These are phyloP conservation scores for Ceratobasidium sp. DNA, from an alignment of 1,284 basidiomycete genomes.

Conservation along the genomic window DNA sequence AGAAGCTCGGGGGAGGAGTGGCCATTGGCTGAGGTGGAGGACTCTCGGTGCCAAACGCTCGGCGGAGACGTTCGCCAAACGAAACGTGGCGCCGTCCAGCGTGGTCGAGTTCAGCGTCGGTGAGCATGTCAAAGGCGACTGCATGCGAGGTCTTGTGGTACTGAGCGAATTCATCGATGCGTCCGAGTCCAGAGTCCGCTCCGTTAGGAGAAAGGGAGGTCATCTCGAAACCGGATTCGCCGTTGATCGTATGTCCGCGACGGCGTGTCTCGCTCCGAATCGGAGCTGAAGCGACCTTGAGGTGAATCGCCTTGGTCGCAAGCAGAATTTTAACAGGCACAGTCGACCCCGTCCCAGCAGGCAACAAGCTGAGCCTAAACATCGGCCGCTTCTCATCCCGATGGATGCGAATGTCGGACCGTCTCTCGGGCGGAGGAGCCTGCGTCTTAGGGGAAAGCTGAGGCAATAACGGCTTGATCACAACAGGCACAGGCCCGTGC, in stretches of 20 bases:
- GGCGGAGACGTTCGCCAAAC: slow-evolving; percentile 44
- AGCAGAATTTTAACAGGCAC: slow-evolving; percentile 42
- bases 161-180: slow-evolving; percentile 20
- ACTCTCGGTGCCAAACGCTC: slow-evolving; percentile 43
- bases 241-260: slow-evolving; percentile 34
- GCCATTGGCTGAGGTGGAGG: slow-evolving; percentile 18
- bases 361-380: slow-evolving; percentile 14
- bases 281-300: slow-evolving; percentile 40
- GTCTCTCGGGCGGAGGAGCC: slow-evolving; percentile 34
- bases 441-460: slow-evolving; percentile 37
- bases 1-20: slow-evolving; percentile 40
- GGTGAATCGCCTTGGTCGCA: slow-evolving; percentile 45
- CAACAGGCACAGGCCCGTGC: slow-evolving; percentile 6
- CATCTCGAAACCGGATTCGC: slow-evolving; percentile 26
- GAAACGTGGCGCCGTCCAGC: slow-evolving; percentile 41
- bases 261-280: slow-evolving; percentile 29
- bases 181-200: slow-evolving; percentile 20
- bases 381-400: slow-evolving; percentile 45
- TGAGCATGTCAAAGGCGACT: slow-evolving; percentile 44
- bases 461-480: slow-evolving; percentile 35
- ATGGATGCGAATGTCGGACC: slow-evolving; percentile 45
- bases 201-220: slow-evolving; percentile 2
- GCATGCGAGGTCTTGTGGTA: slow-evolving; percentile 35
- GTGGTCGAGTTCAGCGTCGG: slow-evolving; percentile 43
- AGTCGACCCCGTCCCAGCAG: slow-evolving; percentile 40